Evolutionary conservation across 2,329 filamentous ascomycete genomes (phyloP).

Genomic region (Rhinocladiella similis): DNA sequence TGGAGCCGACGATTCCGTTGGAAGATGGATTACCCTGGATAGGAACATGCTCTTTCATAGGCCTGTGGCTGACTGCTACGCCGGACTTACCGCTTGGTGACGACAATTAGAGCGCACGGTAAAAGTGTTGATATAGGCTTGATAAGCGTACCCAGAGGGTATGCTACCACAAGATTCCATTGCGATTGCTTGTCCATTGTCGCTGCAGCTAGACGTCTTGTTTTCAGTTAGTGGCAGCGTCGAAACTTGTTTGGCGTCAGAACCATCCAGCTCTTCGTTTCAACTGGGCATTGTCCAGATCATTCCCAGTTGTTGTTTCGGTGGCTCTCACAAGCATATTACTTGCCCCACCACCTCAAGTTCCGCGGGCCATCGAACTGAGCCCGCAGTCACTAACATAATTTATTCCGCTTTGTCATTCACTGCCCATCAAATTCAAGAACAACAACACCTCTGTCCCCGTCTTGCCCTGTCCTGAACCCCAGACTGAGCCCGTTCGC

Average conservation of each 20-base stretch:
- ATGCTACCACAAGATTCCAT: neutral
- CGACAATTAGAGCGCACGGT: slow-evolving; percentile 1
- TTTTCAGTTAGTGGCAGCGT: neutral
- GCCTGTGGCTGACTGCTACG: neutral
- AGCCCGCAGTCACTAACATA: neutral
- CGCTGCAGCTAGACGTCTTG: neutral
- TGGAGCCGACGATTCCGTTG: slow-evolving; percentile 22
- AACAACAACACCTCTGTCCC: neutral
- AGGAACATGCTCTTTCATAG: neutral
- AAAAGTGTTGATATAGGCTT: neutral
- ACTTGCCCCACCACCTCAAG: neutral
- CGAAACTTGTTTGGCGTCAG: slow-evolving; percentile 8
- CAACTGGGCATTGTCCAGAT: neutral
- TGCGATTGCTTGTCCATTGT: neutral
- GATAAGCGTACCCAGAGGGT: neutral
- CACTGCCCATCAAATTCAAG: slow-evolving; percentile 3
- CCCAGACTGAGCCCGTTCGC: neutral
- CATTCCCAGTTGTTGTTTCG: neutral
- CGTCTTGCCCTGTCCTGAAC: neutral
- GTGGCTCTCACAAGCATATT: neutral
- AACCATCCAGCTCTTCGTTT: neutral
- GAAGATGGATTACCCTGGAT: neutral
- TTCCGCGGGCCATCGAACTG: neutral
- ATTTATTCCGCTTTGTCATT: slow-evolving; percentile 15
- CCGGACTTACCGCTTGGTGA: slow-evolving; percentile 6